A percentile compares a stretch with the other conserved stretches of the same genome.
phyloP scores from a whole-genome alignment of 441 rosid species.

The Raphanus hybrid region DNA sequence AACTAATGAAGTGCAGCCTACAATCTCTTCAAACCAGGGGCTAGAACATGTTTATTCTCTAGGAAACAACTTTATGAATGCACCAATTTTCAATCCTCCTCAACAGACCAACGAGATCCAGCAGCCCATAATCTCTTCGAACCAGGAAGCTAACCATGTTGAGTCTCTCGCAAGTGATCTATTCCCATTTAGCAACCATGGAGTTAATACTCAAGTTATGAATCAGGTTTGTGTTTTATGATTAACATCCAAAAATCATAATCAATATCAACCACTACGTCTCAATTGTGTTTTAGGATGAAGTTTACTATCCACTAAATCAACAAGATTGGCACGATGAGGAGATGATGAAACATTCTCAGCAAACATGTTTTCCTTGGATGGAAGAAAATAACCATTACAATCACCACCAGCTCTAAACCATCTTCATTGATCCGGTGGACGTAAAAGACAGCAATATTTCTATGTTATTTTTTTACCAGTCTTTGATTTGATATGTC shows the following conservation, averaged over 20 bases:
- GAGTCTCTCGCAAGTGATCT: neutral
- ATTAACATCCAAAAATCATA: neutral
- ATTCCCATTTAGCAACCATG: neutral
- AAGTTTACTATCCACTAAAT: neutral
- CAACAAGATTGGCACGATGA: neutral
- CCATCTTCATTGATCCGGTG: neutral
- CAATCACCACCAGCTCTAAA: neutral
- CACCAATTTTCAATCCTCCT: neutral
- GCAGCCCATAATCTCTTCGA: neutral
- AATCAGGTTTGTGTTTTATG: slow-evolving; percentile 2
- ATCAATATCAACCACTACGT: neutral
- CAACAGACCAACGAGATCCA: neutral
- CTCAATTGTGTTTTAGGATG: neutral
- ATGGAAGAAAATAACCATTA: neutral
- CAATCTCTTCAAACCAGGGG: neutral
- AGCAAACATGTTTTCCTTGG: neutral
- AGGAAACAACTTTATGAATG: neutral
- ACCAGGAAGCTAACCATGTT: neutral
- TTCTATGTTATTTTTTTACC: neutral
- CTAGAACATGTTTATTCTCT: neutral
- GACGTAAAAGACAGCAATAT: neutral
- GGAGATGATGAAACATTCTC: slow-evolving; percentile 1
- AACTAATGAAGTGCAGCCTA: too few species aligned
- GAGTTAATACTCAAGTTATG: neutral
- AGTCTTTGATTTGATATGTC: neutral